Percentiles rank a stretch among this genome's conserved stretches.
phyloP scores from a whole-genome alignment of 768 basidiomycete species.

The Suillus fuscotomentosus region DNA sequence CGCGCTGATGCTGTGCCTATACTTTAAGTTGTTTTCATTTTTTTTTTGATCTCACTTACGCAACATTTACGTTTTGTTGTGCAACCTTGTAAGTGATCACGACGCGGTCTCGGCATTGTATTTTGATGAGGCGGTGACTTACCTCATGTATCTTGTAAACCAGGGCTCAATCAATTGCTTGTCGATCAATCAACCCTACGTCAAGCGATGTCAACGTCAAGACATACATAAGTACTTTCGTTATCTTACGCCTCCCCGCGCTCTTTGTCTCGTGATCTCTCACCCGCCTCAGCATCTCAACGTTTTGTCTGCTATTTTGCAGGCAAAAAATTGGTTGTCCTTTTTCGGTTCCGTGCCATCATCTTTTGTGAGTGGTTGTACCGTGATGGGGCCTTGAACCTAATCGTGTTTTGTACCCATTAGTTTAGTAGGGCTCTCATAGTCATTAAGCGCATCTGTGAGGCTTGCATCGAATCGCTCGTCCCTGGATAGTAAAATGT shows the following conservation, averaged over 20 bases:
- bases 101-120: too few species aligned
- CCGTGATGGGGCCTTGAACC: not conserved
- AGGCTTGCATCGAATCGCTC: constrained; percentile 17
- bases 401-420: constrained; percentile 11
- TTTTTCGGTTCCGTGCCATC: constrained; percentile 18
- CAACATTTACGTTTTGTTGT: not conserved
- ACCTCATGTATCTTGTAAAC: not conserved
- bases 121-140: not conserved
- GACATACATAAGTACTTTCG: not conserved
- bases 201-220: constrained; percentile 8
- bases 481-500: constrained; percentile 1
- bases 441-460: constrained; percentile 19
- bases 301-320: constrained; percentile 4
- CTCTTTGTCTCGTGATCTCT: not conserved
- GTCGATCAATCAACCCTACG: not conserved
- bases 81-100: not conserved
- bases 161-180: not conserved
- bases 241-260: not conserved
- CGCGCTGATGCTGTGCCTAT: not conserved
- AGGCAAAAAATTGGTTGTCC: constrained; percentile 18
- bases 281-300: not conserved
- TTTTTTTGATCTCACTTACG: not conserved
- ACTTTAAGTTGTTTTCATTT: not conserved
- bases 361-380: constrained; percentile 20
- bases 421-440: constrained; percentile 15